Conservation (phyloP, 1,284 basidiomycete genomes). For the Ustilago trichophora region DNA sequence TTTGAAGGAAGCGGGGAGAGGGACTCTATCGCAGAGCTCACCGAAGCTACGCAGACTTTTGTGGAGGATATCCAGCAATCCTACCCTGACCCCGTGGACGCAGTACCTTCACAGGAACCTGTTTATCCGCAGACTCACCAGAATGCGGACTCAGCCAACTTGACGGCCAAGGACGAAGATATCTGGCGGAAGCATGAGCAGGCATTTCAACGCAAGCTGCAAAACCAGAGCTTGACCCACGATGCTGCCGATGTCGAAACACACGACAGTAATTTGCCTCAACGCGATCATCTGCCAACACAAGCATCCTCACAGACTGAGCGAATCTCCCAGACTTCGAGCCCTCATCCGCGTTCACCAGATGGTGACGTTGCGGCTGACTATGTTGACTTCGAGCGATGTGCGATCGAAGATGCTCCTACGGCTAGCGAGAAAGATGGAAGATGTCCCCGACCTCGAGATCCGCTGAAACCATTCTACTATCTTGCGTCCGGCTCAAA, state of each 20-base stretch:
- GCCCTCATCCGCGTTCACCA: not conserved
- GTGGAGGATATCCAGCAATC: not conserved
- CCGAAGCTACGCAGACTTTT: not conserved
- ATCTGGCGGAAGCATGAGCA: conserved; percentile 48
- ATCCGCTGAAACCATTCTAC: conserved; percentile 7
- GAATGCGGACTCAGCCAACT: conserved; percentile 2
- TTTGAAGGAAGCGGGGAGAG: conserved; percentile 77
- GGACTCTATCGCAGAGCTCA: conserved; percentile 45
- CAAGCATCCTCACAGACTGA: not conserved
- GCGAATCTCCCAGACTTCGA: not conserved
- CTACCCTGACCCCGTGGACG: not conserved
- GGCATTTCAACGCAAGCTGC: conserved; percentile 35
- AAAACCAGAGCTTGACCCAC: conserved; percentile 19
- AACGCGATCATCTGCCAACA: conserved; percentile 6
- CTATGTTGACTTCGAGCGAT: no score
- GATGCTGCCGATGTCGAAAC: conserved; percentile 11
- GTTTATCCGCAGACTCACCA: not conserved
- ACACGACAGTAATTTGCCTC: not conserved
- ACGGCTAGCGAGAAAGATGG: not conserved
- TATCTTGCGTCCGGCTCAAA: not conserved
- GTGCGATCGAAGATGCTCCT: conserved; percentile 18
- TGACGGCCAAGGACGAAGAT: conserved; percentile 39
- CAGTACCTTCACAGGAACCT: not conserved
- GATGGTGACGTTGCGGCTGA: no score
- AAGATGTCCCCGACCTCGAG: conserved; percentile 6